These are phyloP conservation scores for Helminthosporium solani DNA, from an alignment of 2,329 filamentous ascomycete species.

Conservation along the genomic window DNA sequence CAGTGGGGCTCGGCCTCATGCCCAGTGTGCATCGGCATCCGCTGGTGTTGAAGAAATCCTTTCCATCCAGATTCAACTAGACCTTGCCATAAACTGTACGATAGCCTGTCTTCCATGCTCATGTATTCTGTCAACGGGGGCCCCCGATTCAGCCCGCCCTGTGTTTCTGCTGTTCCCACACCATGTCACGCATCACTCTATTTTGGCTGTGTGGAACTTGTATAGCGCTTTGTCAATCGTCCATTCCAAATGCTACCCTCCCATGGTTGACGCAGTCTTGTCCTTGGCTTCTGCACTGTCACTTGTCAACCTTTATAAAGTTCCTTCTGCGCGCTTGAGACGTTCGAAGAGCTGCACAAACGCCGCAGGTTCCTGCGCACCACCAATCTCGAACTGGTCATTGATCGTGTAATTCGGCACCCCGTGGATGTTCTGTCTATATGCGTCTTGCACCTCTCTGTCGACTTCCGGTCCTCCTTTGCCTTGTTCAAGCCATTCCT, in stretches of 20 bases:
- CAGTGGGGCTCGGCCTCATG: conserved; percentile 87
- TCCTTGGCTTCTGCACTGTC: too few relatives aligned
- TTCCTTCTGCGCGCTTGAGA: conserved; percentile 51
- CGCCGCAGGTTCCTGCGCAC: conserved; percentile 67
- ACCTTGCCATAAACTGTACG: not conserved
- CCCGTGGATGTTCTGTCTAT: conserved; percentile 58
- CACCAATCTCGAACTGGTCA: conserved; percentile 64
- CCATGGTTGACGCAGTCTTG: too few relatives aligned
- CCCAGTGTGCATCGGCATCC: conserved; percentile 89
- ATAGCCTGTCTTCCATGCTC: too few relatives aligned
- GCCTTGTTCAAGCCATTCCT: conserved; percentile 46
- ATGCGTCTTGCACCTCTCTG: conserved; percentile 48
- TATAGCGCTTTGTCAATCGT: too few relatives aligned
- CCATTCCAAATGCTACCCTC: too few relatives aligned
- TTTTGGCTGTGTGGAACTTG: too few relatives aligned
- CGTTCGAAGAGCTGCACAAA: conserved; percentile 68
- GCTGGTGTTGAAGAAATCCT: conserved; percentile 34
- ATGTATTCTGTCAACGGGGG: too few relatives aligned
- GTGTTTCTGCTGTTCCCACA: too few relatives aligned
- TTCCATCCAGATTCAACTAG: conserved; percentile 19
- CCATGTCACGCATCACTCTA: too few relatives aligned
- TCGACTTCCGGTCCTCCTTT: conserved; percentile 49
- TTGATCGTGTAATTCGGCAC: conserved; percentile 78
- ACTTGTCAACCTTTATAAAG: not conserved
- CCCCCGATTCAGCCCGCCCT: conserved; percentile 7